These are phyloP conservation scores for Aspergillus clavatus DNA, from an alignment of 2,329 filamentous ascomycete genomes.

Conservation along the genomic window DNA sequence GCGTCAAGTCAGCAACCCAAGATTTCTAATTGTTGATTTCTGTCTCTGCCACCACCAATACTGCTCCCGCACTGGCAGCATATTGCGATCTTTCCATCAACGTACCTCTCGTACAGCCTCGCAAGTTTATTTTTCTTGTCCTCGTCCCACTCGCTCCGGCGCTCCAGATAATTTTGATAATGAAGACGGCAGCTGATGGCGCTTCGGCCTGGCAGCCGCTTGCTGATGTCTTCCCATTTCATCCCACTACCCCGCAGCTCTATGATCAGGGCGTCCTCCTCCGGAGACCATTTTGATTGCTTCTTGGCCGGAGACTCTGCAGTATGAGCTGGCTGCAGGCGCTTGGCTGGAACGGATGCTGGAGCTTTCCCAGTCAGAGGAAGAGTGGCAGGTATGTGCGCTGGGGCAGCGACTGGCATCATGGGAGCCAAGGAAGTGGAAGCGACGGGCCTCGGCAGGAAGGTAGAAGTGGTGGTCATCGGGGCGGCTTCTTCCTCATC, in stretches of 20 bases:
- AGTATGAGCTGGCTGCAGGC: constrained; percentile 45
- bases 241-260: constrained; percentile 83
- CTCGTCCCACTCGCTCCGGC: constrained; percentile 91
- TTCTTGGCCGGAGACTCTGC: constrained; percentile 73
- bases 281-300: constrained; percentile 93
- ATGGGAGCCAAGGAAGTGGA: constrained; percentile 27
- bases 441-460: constrained; percentile 25
- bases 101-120: constrained; percentile 87
- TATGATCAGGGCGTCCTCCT: constrained; percentile 91
- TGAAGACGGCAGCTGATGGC: constrained; percentile 91
- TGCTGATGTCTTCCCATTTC: constrained; percentile 99
- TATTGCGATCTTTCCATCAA: constrained; percentile 12
- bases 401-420: constrained; percentile 21
- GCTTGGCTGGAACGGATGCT: constrained; percentile 33
- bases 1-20: constrained; percentile 9
- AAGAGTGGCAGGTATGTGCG: constrained; percentile 23
- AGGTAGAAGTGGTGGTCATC: constrained; percentile 29
- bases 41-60: no score
- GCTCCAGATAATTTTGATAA: constrained; percentile 95
- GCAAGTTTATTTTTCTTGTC: constrained; percentile 97
- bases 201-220: constrained; percentile 81
- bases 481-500: constrained; percentile 34
- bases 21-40: no score
- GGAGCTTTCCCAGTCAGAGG: constrained; percentile 30
- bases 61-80: background rate